Base-by-base conservation (phyloP, 768 basidiomycete species). In the Leccinum ochraceum region DNA sequence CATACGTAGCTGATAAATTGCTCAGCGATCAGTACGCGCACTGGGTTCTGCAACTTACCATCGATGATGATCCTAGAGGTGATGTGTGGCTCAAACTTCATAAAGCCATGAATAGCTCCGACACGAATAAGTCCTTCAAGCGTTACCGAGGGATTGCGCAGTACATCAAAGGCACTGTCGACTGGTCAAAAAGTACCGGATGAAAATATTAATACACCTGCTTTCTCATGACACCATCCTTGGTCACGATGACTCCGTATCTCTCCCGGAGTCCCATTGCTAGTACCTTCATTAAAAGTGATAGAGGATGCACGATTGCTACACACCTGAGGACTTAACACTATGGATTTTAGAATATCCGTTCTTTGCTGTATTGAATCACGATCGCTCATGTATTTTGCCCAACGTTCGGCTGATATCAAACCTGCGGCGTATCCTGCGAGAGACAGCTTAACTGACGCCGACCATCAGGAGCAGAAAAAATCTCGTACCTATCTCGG, bases 161-260 rank as follows among this genome's bases (percentile, higher is more conserved):
- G 76, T 63, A 94, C 76, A 52, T 92, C 86, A 64, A 85, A 94
- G 0, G 89, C 91, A 69, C 94, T 96, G 63, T 16, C 22, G 26
- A 46, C 1, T 36, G 58, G 39, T 60, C 50, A 63, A 44, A 30
- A 56, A 46, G 13, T 20, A 2, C n/a, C 3, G 3, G 6, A 28
- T 46, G 24, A 14, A 20, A 24, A 28, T 22, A 26, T 26, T 56
- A 30, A 39, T 24, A 44, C 26, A 53, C 55, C 36, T 64, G 78
- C 85, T 81, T 83, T 56, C 80, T 74, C 64, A 70, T 62, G 17
- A 76, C 63, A 0, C 83, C 83, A 66, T 84, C 81, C 20, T 63
- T 65, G 13, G 72, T 69, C 7, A 82, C 73, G 17, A 68, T 64
- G 26, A 84, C 68, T 0, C 84, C 84, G n/a, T 68, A 65, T 26